phyloP scores from a whole-genome alignment of 1,284 basidiomycete genomes.

The Sanghuangporus weigelae region DNA sequence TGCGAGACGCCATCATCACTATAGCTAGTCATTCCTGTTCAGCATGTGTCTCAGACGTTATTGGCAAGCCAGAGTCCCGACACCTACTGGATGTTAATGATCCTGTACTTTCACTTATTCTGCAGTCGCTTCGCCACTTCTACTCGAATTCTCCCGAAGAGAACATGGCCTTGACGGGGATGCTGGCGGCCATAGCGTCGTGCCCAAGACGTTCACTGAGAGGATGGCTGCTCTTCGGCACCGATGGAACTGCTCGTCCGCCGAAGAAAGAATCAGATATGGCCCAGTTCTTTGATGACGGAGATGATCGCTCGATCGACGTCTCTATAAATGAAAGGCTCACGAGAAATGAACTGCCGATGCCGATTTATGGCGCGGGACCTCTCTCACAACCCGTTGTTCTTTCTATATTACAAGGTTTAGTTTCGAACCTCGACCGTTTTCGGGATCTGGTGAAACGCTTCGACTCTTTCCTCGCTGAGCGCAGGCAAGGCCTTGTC shows the following conservation, averaged over 20 bases:
- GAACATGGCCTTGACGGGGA: slow-evolving; percentile 86
- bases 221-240: slow-evolving; percentile 80
- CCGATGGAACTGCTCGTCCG: slow-evolving; percentile 30
- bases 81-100: slow-evolving; percentile 80
- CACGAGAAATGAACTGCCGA: slow-evolving; percentile 47
- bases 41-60: slow-evolving; percentile 36
- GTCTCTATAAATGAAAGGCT: slow-evolving; percentile 63
- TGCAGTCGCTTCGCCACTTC: slow-evolving; percentile 71
- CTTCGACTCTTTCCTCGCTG: slow-evolving; percentile 82
- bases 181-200: slow-evolving; percentile 70
- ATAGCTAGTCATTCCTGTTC: slow-evolving; percentile 64
- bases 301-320: slow-evolving; percentile 76
- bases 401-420: slow-evolving; percentile 71
- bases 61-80: slow-evolving; percentile 42
- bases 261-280: slow-evolving; percentile 22
- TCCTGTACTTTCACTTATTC: slow-evolving; percentile 64
- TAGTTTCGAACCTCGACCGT: slow-evolving; percentile 73
- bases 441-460: slow-evolving; percentile 71
- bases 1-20: slow-evolving; percentile 70
- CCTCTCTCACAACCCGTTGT: slow-evolving; percentile 71
- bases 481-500: slow-evolving; percentile 84
- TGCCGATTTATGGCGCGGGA: slow-evolving; percentile 63
- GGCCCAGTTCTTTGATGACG: slow-evolving; percentile 36
- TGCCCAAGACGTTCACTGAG: slow-evolving; percentile 83
- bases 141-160: slow-evolving; percentile 82